Percentiles rank a stretch among this genome's conserved stretches.
Evolutionary conservation across 2,329 filamentous ascomycete species (phyloP).

Genomic region (Paraphoma sp.): DNA sequence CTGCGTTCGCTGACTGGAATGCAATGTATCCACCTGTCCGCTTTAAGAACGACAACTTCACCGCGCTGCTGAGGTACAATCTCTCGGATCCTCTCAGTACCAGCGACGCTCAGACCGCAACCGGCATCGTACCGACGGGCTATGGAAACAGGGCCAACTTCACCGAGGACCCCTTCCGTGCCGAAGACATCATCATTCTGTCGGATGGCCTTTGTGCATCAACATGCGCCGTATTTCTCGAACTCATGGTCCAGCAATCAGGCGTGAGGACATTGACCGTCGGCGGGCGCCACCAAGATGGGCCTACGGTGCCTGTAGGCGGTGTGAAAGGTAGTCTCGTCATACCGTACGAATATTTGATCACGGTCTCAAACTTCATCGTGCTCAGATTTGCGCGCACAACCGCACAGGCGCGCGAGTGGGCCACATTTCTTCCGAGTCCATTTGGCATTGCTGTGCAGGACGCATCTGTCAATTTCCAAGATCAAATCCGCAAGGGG

Average conservation of each 20-base stretch:
- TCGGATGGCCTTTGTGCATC: conserved; percentile 55
- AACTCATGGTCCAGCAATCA: conserved; percentile 54
- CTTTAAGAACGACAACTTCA: conserved; percentile 47
- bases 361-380: conserved; percentile 12
- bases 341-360: conserved; percentile 32
- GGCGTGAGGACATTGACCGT: conserved; percentile 51
- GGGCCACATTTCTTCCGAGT: conserved; percentile 31
- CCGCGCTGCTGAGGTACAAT: conserved; percentile 48
- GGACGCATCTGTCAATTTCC: conserved; percentile 46
- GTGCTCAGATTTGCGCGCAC: conserved; percentile 23
- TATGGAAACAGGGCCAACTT: conserved; percentile 33
- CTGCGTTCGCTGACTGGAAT: conserved; percentile 42
- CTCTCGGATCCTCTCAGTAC: conserved; percentile 43
- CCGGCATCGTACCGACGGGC: conserved; percentile 40
- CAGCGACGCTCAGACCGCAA: conserved; percentile 33
- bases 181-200: conserved; percentile 49
- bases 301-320: conserved; percentile 53
- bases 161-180: conserved; percentile 44
- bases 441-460: conserved; percentile 27
- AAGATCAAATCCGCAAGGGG: conserved; percentile 47
- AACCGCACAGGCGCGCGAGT: conserved; percentile 17
- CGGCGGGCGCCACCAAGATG: conserved; percentile 49
- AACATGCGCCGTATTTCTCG: conserved; percentile 55
- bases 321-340: conserved; percentile 54
- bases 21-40: conserved; percentile 46